Conservation (phyloP, 2,329 filamentous ascomycete genomes). For the Rhinocladiella similis region DNA sequence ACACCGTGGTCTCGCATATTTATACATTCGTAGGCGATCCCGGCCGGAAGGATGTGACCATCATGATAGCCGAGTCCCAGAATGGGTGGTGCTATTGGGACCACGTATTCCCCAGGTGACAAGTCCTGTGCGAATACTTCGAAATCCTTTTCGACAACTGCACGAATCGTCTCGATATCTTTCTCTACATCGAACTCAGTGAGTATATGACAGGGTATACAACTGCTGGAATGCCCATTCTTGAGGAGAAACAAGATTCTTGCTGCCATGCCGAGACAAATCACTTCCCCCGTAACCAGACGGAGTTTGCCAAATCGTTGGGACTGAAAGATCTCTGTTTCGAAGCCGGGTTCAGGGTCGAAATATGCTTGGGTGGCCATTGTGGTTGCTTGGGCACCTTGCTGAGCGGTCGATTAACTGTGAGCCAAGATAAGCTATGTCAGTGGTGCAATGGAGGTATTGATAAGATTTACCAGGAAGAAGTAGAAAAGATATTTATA, state of each 20-base stretch:
- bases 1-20: neutral
- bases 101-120: slow-evolving; percentile 2
- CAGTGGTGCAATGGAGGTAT: too few relatives aligned
- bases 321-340: neutral
- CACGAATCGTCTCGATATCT: slow-evolving; percentile 6
- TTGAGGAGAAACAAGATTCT: slow-evolving; percentile 7
- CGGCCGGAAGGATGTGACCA: slow-evolving; percentile 6
- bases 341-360: neutral
- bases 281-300: slow-evolving; percentile 1
- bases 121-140: slow-evolving; percentile 4
- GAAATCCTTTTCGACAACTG: slow-evolving; percentile 9
- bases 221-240: neutral
- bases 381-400: neutral
- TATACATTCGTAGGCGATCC: slow-evolving; percentile 7
- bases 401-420: neutral
- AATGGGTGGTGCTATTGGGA: neutral
- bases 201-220: slow-evolving; percentile 4
- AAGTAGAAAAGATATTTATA: too few relatives aligned
- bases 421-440: too few relatives aligned
- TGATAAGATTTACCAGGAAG: too few relatives aligned
- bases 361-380: neutral
- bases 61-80: neutral
- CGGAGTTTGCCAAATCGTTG: neutral
- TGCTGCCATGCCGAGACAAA: slow-evolving; percentile 9
- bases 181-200: slow-evolving; percentile 16